Conservation (phyloP, 345 rosid genomes). For the Ceriops zippeliana region DNA sequence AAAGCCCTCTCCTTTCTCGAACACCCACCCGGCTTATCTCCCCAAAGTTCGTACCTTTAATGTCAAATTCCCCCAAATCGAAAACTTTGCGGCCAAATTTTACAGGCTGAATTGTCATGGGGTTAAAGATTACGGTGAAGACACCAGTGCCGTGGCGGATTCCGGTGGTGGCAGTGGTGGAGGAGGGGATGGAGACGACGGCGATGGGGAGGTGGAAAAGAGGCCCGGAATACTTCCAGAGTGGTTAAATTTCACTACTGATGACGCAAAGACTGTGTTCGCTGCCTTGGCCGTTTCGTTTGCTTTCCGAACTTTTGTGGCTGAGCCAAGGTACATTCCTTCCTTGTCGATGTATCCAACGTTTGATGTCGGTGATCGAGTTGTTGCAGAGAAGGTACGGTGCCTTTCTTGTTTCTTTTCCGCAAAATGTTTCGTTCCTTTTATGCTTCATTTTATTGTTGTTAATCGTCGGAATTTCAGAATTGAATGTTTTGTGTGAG, state of each 20-base stretch:
- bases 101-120: constrained; percentile 30
- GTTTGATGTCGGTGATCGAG: constrained; percentile 90
- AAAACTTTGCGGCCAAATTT: constrained; percentile 15
- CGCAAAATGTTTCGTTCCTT: background rate
- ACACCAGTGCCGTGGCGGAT: constrained; percentile 36
- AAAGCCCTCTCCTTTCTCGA: constrained; percentile 5
- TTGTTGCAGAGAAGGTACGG: constrained; percentile 87
- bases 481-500: background rate
- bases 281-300: constrained; percentile 67
- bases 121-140: constrained; percentile 51
- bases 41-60: constrained; percentile 9
- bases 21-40: constrained; percentile 9
- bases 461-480: background rate
- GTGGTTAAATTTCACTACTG: constrained; percentile 64
- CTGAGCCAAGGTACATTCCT: constrained; percentile 95
- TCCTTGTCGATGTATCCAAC: constrained; percentile 99
- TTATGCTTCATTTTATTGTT: background rate
- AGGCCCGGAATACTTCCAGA: constrained; percentile 61
- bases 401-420: background rate
- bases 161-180: constrained; percentile 43
- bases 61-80: constrained; percentile 9
- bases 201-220: constrained; percentile 36
- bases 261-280: constrained; percentile 78
- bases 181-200: constrained; percentile 45
- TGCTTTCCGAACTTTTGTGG: constrained; percentile 79